Evolutionary conservation across 768 basidiomycete genomes (phyloP).

Genomic region (Lactarius hatsudake): DNA sequence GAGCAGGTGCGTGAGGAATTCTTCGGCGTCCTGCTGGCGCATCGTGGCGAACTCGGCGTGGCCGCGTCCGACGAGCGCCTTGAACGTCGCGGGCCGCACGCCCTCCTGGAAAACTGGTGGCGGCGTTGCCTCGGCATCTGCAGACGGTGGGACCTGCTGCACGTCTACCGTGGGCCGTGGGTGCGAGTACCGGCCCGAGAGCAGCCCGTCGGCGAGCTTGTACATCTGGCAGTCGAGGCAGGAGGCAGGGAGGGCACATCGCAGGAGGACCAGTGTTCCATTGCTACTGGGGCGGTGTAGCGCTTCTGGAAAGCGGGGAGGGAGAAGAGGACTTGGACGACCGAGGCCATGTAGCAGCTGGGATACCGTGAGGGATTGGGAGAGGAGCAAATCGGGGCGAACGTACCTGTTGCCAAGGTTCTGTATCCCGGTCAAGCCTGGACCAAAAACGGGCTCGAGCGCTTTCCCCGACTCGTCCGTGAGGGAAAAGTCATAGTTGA

Average conservation of each 20-base stretch:
- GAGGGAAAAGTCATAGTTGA: conserved; percentile 91
- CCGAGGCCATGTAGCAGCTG: conserved; percentile 97
- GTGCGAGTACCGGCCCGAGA: conserved; percentile 87
- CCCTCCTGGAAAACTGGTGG: conserved; percentile 77
- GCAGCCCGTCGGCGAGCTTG: conserved; percentile 88
- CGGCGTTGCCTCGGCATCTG: conserved; percentile 11
- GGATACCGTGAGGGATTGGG: conserved; percentile 4
- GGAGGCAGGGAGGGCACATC: conserved; percentile 65
- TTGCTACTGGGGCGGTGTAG: conserved; percentile 50
- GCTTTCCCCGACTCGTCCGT: conserved; percentile 84
- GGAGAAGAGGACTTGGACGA: conserved; percentile 82
- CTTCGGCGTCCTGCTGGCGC: conserved; percentile 95
- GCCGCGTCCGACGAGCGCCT: conserved; percentile 85
- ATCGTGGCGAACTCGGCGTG: conserved; percentile 95
- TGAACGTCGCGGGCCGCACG: conserved; percentile 78
- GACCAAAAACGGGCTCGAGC: conserved; percentile 83
- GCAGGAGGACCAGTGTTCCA: conserved; percentile 60
- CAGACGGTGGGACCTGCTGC: conserved; percentile 27
- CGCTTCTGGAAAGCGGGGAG: conserved; percentile 72
- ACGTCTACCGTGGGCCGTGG: conserved; percentile 41
- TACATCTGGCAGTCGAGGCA: conserved; percentile 96
- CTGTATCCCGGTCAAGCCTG: conserved; percentile 81
- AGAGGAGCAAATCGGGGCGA: neutral
- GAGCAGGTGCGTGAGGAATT: conserved; percentile 84
- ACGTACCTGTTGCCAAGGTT: conserved; percentile 88